Conservation (phyloP, 257 asterid genomes). For the Plantago major region DNA sequence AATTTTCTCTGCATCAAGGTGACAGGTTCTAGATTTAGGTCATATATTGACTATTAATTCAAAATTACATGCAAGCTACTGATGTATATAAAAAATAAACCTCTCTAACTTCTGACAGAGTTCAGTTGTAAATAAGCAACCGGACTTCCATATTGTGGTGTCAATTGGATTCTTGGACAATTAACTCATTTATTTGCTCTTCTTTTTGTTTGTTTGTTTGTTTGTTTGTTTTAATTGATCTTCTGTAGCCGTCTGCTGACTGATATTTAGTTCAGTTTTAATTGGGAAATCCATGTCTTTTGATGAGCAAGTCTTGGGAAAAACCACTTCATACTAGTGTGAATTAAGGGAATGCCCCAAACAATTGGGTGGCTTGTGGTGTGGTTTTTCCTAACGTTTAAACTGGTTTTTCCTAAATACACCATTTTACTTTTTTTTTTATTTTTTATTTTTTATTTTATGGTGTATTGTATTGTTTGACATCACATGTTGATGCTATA, state of each 20-base stretch:
- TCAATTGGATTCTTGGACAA: neutral
- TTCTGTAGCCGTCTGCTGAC: too few species aligned
- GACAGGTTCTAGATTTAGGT: neutral
- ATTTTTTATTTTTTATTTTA: too few species aligned
- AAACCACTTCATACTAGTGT: too few species aligned
- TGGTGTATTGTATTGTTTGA: neutral
- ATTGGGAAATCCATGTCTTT: too few species aligned
- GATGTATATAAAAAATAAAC: neutral
- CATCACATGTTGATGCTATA: neutral
- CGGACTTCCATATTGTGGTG: neutral
- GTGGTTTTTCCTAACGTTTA: too few species aligned
- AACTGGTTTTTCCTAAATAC: too few species aligned
- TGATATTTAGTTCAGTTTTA: neutral
- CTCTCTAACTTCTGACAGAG: neutral
- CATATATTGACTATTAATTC: too few species aligned
- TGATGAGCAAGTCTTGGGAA: too few species aligned
- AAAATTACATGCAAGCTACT: constrained; percentile 1
- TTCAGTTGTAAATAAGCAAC: neutral
- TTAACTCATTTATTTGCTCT: neutral
- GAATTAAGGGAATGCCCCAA: too few species aligned
- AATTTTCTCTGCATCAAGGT: neutral
- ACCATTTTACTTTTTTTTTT: too few species aligned
- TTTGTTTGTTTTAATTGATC: neutral
- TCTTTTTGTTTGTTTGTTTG: too few species aligned
- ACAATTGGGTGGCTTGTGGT: too few species aligned